Conservation (phyloP, 495 filamentous ascomycete species). For the Aspergillus funiculosus region DNA sequence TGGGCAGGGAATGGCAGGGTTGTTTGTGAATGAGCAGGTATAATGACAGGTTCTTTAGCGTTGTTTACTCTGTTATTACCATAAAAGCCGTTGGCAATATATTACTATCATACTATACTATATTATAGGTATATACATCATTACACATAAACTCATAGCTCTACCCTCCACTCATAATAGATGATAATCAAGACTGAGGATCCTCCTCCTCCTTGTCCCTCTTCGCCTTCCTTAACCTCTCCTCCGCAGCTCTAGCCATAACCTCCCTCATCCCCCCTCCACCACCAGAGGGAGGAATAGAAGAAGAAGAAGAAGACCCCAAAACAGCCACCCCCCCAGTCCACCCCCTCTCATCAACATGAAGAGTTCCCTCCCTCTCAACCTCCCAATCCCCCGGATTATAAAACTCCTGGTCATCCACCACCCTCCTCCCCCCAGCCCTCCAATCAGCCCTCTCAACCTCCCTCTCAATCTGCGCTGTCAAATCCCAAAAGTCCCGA, state of each 20-base stretch:
- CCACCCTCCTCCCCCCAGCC: conserved; percentile 57
- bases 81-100: neutral
- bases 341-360: conserved; percentile 78
- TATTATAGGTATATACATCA: neutral
- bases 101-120: neutral
- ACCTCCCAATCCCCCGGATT: conserved; percentile 53
- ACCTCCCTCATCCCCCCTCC: conserved; percentile 59
- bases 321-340: too few relatives aligned
- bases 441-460: conserved; percentile 75
- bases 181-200: neutral
- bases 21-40: conserved; percentile 75
- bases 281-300: too few relatives aligned
- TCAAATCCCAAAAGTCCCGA: conserved; percentile 81
- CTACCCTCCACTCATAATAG: neutral
- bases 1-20: conserved; percentile 77
- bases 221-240: conserved; percentile 56
- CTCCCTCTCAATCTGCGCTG: conserved; percentile 77
- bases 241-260: conserved; percentile 68
- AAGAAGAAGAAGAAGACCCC: too few relatives aligned
- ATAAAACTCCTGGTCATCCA: conserved; percentile 57
- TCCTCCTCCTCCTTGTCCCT: conserved; percentile 30
- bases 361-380: conserved; percentile 44
- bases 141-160: neutral
- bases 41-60: too few relatives aligned
- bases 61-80: neutral